Conservation (phyloP, 352 stramenopile genomes). For the Phytopythium chamaehyphon region DNA sequence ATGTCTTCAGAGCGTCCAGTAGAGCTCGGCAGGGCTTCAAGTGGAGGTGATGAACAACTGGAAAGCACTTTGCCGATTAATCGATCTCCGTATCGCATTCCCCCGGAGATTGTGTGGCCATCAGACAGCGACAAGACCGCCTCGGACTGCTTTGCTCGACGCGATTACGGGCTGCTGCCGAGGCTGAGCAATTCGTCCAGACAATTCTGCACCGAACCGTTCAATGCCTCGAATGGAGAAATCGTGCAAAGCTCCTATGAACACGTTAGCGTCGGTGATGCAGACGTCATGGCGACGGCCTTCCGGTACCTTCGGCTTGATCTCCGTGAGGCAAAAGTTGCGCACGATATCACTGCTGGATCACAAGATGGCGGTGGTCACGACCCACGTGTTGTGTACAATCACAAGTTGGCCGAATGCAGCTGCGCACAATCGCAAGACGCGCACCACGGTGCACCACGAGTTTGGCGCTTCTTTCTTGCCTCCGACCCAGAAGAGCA, state of each 20-base stretch:
- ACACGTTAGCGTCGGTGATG: conserved; percentile 13
- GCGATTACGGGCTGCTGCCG: conserved; percentile 22
- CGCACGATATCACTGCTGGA: conserved; percentile 18
- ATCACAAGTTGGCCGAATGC: conserved; percentile 20
- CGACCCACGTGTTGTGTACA: conserved; percentile 29
- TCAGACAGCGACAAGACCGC: too few relatives aligned
- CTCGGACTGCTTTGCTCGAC: conserved; percentile 8
- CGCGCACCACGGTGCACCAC: conserved; percentile 1
- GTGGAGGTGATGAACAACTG: too few relatives aligned
- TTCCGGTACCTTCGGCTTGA: conserved; percentile 23
- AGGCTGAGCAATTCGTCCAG: conserved; percentile 14
- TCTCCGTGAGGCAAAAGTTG: conserved; percentile 10
- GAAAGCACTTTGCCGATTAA: too few relatives aligned
- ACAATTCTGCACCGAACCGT: conserved; percentile 10
- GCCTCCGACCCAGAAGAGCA: conserved; percentile 1
- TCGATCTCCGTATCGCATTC: too few relatives aligned
- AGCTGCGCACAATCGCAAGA: conserved; percentile 18
- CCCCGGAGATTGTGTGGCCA: too few relatives aligned
- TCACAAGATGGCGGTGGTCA: conserved; percentile 24
- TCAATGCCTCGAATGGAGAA: not conserved
- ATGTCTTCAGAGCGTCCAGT: too few relatives aligned
- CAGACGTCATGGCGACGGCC: conserved; percentile 11
- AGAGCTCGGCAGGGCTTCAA: too few relatives aligned
- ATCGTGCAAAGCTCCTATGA: conserved; percentile 9
- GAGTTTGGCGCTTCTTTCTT: conserved; percentile 2